Base-by-base conservation (phyloP, 352 stramenopile species). In the Phytophthora litchii region DNA sequence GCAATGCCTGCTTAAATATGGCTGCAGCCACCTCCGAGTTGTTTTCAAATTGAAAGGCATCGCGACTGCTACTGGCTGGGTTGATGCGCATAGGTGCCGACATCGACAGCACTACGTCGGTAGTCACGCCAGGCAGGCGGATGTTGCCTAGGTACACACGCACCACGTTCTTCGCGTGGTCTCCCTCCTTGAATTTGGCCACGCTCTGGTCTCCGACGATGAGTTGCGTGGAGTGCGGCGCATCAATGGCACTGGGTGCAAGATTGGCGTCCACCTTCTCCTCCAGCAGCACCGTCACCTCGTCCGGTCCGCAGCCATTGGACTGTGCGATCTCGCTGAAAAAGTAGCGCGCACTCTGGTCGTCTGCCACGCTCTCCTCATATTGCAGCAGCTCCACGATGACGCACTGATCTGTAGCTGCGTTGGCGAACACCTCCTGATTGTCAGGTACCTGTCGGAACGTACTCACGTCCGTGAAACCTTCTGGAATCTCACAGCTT, bases 391-490 rank as follows among this genome's bases (percentile, higher is more conserved):
- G 73, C 65, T 95, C 86, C 4, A 95, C 55, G 59, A 95, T 94
- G 29, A 95, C 68, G 60, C 80, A 91, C 57, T 91, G 84, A 52
- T 95, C 86, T 2, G 78, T 93, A 23, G 72, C 53, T 14, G 80
- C 78, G 31, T 95, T 88, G 25, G 86, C 83, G 68, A 94, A 95
- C 23, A 95, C 86, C 48, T 95, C 86, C 59, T 95, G 86, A 62
- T 95, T 94, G 64, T 95, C 84, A 0, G 86, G 86, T 23, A 95
- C 85, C 60, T 95, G 84, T 10, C 86, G 86, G 55, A 95, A 95
- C 17, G 72, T 62, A 61, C 86, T 95, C 38, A 95, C 86, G 56
- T 95, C 86, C 8, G 68, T 71, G 37, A 94, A 95, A 35, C 67
- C 78, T 8, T 82, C 64, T 9, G 86, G 86, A 48, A 95, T 85